A percentile compares a stretch with the other conserved stretches of the same genome.
Conservation (phyloP, 495 filamentous ascomycete genomes). For the Penicillium cinerascens region DNA sequence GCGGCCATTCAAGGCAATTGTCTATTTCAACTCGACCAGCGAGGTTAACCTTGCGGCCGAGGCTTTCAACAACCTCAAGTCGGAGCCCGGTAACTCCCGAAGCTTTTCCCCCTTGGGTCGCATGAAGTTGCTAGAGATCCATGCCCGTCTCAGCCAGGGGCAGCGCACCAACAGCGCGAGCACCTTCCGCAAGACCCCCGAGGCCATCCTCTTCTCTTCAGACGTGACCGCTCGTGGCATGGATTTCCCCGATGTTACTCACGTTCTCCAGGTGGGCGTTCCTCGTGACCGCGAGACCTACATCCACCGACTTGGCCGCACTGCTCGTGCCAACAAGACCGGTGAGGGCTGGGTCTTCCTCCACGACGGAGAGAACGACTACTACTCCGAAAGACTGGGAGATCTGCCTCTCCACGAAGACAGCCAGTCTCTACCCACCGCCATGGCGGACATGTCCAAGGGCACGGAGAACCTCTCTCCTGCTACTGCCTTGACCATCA, state of each 20-base stretch:
- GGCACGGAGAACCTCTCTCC: conserved; percentile 22
- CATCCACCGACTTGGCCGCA: conserved; percentile 71
- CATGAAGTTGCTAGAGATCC: conserved; percentile 62
- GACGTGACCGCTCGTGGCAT: conserved; percentile 93
- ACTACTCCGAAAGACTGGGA: conserved; percentile 47
- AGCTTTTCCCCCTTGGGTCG: conserved; percentile 44
- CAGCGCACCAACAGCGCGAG: conserved; percentile 65
- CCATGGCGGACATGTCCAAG: conserved; percentile 51
- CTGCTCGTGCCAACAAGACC: conserved; percentile 67
- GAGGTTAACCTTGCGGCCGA: conserved; percentile 60
- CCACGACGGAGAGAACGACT: conserved; percentile 52
- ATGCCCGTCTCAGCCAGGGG: conserved; percentile 70
- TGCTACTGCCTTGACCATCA: conserved; percentile 30
- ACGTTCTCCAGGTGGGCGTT: conserved; percentile 66
- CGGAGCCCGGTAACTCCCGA: conserved; percentile 17
- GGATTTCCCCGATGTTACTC: conserved; percentile 72
- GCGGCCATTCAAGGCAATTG: conserved; percentile 85
- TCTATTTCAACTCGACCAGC: conserved; percentile 80
- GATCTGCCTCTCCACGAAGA: conserved; percentile 65
- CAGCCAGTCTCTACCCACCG: conserved; percentile 44
- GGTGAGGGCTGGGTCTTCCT: conserved; percentile 81
- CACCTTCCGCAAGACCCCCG: conserved; percentile 58
- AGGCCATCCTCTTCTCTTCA: conserved; percentile 80
- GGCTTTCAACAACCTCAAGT: conserved; percentile 55
- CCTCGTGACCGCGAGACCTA: conserved; percentile 63